Conservation (phyloP, 2,329 filamentous ascomycete species). For the Ilyonectria mors-panacis region DNA sequence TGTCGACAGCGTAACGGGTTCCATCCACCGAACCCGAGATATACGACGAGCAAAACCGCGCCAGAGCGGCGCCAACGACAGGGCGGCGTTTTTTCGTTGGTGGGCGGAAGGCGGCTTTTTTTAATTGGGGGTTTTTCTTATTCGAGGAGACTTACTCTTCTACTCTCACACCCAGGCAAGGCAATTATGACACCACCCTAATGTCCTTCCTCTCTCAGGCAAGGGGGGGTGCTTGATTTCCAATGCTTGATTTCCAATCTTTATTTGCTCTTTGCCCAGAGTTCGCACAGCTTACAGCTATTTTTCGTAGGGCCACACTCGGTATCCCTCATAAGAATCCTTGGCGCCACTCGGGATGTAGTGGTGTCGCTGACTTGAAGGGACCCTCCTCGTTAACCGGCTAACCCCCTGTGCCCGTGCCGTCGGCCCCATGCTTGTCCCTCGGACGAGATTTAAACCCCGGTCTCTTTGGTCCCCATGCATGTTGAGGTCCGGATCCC, state of each 20-base stretch:
- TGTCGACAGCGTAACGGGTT: constrained; percentile 30
- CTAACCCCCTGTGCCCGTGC: neutral
- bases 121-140: constrained; percentile 8
- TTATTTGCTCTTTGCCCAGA: neutral
- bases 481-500: constrained; percentile 34
- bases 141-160: neutral
- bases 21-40: constrained; percentile 43
- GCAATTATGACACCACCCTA: neutral
- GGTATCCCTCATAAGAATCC: constrained; percentile 16
- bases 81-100: constrained; percentile 21
- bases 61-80: constrained; percentile 17
- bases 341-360: constrained; percentile 15
- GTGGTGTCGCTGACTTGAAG: constrained; percentile 15
- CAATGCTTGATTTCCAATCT: neutral
- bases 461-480: neutral
- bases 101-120: constrained; percentile 3
- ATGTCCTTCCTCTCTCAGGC: neutral
- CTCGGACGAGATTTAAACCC: constrained; percentile 14
- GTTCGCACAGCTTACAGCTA: neutral
- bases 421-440: constrained; percentile 5
- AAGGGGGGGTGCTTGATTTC: neutral
- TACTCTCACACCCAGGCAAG: neutral
- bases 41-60: constrained; percentile 41
- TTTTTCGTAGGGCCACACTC: neutral
- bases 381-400: neutral